Evolutionary conservation across 805 yeast genomes (phyloP), one percentile per base, ranked within the genome.

Genomic region (Kazachstania taianensis): DNA sequence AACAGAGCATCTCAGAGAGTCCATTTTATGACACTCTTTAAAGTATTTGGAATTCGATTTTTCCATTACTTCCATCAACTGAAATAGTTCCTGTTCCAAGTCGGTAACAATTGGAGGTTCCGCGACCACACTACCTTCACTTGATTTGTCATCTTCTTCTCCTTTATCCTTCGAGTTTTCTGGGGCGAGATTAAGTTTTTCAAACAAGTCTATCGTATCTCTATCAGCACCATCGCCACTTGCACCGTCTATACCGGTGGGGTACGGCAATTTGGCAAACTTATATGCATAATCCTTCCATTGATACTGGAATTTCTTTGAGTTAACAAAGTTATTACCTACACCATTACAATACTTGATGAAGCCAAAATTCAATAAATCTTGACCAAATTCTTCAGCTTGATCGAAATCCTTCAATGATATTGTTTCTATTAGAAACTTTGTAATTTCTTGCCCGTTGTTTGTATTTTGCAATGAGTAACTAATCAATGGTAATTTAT

Each of bases 331-430:
- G 35, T 76, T 73, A 33, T 75, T 68, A 5, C 89, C 89, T 31
- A 81, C 75, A 22, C 76, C 65, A 19, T 71, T 62, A 22, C 65
- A 53, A 43, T 59, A 59, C 43, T 76, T 67, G 24, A 83, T 53
- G 43, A 70, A 78, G 0, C 84, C 87, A 34, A 67, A 55, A 29
- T 67, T 59, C 17, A 82, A 58, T 39, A 83, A 63, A 50, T 73
- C 81, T 52, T 81, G 92, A 14, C 94, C 94, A 52, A 80, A 72
- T 9, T 47, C 48, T 57, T 84, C 95, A 7, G 83, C 81, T 42
- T 66, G 67, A 14, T 70, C 78, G 20, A 75, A 55, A 41, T 70
- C 59, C 20, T 49, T 50, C 25, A 56, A 33, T 2, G 59, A 47
- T 44, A 58, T 40, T 36, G 49, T 38, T 19, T 49, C 41, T 36